Base-by-base conservation (phyloP, 345 rosid species). In the Brassica cretica region DNA sequence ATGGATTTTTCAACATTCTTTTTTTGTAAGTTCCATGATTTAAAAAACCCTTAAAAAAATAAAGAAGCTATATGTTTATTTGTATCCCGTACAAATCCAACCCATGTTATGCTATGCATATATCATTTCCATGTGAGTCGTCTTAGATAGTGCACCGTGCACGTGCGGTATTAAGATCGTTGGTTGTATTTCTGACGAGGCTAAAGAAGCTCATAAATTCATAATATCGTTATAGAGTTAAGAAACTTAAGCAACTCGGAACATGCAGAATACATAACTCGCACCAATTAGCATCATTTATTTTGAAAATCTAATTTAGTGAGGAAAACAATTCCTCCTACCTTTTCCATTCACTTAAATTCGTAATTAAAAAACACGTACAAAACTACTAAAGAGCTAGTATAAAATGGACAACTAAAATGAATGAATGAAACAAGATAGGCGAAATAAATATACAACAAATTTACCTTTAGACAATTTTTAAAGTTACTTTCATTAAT, bases 81-180 rank as follows among this genome's bases (percentile, higher is more conserved):
- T 63, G 51, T 41, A 18, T 59, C 14, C 44, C 24, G 68, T 32
- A 70, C 75, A 24, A 49, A 61, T 30, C 24, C n/a, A 44, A n/a
- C 39, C 7, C 12, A 76, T 16, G 12, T 46, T 29, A n/a, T 76
- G 25, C 25, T 24, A 24, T 33, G 29, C 39, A 37, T 37, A 11
- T 2, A 59, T 14, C 8, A 0, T 44, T 10, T 9, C 68, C 62
- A 68, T 76, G 64, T 76, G 64, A 68, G 37, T 51, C 58, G 58
- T 60, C 35, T 68, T 30, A 46, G 37, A 68, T 76, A 76, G 39
- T 61, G 53, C 79, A 76, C 69, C 69, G 30, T 62, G 56, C 80
- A 76, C 75, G 75, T 70, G 75, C 14, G 64, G 30, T 33, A 69
- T 61, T 68, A 49, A 69, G 27, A 32, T 69, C 55, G 55, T 76